A percentile compares a stretch with the other conserved stretches of the same genome.
These are phyloP conservation scores for Acer negundo DNA, from an alignment of 345 rosid genomes.

Conservation along the genomic window DNA sequence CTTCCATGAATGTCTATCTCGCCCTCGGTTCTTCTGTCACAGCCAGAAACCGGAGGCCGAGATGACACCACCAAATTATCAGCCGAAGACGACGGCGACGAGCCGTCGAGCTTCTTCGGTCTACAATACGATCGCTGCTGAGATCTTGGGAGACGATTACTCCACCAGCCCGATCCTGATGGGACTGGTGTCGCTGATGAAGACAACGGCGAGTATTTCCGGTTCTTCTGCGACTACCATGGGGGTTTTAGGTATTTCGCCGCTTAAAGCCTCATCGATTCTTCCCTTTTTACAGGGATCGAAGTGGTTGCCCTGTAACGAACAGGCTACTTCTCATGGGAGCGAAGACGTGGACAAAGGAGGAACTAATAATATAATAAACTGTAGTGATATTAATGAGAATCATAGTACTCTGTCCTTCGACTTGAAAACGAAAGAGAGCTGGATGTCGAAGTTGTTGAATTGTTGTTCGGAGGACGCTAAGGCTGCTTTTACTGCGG, in stretches of 20 bases:
- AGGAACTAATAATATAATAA: conserved; percentile 30
- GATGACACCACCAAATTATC: conserved; percentile 22
- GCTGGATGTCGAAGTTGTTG: conserved; percentile 66
- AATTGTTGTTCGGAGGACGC: conserved; percentile 74
- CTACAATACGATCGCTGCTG: conserved; percentile 51
- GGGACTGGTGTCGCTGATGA: conserved; percentile 61
- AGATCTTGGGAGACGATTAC: conserved; percentile 43
- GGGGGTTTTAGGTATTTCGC: conserved; percentile 51
- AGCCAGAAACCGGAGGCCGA: conserved; percentile 46
- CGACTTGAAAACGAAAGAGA: conserved; percentile 38
- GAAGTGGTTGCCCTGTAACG: conserved; percentile 76
- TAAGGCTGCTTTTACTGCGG: conserved; percentile 78
- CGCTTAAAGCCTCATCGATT: conserved; percentile 59
- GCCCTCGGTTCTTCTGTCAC: conserved; percentile 46
- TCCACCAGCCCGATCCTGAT: conserved; percentile 40
- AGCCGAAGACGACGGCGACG: conserved; percentile 15
- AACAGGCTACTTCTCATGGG: conserved; percentile 34
- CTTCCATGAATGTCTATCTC: conserved; percentile 53
- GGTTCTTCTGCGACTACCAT: conserved; percentile 21
- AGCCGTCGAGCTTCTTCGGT: conserved; percentile 24
- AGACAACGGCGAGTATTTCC: conserved; percentile 43
- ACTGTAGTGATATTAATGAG: conserved; percentile 16
- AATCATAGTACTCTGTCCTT: conserved; percentile 22
- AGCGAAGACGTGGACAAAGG: conserved; percentile 46
- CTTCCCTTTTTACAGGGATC: conserved; percentile 70